Evolutionary conservation across 441 rosid genomes (phyloP), one percentile per base, ranked within the genome.

Genomic region (Codiaeum variegatum): DNA sequence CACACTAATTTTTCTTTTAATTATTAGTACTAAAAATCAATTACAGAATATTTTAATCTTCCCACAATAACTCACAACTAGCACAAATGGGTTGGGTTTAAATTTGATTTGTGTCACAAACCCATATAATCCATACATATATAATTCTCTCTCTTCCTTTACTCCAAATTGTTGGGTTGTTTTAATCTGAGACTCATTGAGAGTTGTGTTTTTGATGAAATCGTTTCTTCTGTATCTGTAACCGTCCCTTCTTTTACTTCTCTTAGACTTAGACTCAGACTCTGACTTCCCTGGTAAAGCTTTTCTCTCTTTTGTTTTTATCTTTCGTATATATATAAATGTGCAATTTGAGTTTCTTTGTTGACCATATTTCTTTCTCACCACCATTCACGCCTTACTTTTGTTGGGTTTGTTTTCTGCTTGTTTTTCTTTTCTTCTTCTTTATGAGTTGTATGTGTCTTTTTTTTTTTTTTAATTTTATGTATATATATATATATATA

Each of bases 161-260:
- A 65, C 74, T 77, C 75, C 78, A 63, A 60, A 66, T 72, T 66
- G 81, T 80, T 69, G 80, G 79, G 55, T 70, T 75, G 52, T 42
- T n/a, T n/a, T 55, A 23, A 9, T 72, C 70, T 70, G 16, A 58
- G 62, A 8, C 26, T 52, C 8, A 7, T 51, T 67, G 61, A 69
- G 82, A 66, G 66, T 64, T 68, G 54, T 69, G 52, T 61, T 73
- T 73, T 56, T 63, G 64, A 69, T 47, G 26, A 26, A n/a, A 63
- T 31, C 40, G 12, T 29, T 64, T 52, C 28, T 55, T 42, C 56
- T 62, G 70, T 76, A 3, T 23, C 23, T 36, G 32, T 85, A 78
- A 80, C 77, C 74, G 78, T 73, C 78, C 79, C 83, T 64, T 74
- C 70, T 62, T 74, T 78, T 71, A 77, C 78, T 77, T 69, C 67